phyloP scores from a whole-genome alignment of 345 rosid species.

The Euclidium syriacum region DNA sequence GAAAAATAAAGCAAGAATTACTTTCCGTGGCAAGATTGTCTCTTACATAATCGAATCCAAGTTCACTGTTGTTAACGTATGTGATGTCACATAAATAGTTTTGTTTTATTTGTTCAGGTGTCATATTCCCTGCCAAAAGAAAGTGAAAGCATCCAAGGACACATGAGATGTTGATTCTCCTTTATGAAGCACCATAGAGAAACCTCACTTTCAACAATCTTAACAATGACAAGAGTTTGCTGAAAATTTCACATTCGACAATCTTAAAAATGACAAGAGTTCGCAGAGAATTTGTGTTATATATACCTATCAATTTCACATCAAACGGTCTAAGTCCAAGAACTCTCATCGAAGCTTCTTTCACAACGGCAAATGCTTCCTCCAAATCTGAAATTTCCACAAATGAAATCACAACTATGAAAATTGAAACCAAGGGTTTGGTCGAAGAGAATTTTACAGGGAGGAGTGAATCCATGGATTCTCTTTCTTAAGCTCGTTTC shows the following conservation, averaged over 20 bases:
- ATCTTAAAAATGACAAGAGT: background rate
- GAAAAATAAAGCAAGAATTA: too few species aligned
- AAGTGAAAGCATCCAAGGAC: slow-evolving; percentile 82
- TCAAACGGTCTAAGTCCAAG: slow-evolving; percentile 90
- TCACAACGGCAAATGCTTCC: slow-evolving; percentile 95
- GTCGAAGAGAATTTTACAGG: slow-evolving; percentile 49
- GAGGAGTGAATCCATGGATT: slow-evolving; percentile 76
- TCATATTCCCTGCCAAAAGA: slow-evolving; percentile 72
- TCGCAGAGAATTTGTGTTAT: slow-evolving; percentile 6
- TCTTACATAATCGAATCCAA: slow-evolving; percentile 90
- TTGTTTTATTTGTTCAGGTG: slow-evolving; percentile 86
- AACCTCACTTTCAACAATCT: too few species aligned
- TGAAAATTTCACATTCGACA: too few species aligned
- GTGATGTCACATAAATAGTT: slow-evolving; percentile 90
- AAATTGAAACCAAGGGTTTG: background rate
- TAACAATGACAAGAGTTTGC: too few species aligned
- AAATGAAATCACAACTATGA: background rate
- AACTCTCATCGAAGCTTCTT: slow-evolving; percentile 91
- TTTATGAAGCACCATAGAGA: slow-evolving; percentile 97
- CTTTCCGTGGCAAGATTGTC: slow-evolving; percentile 99
- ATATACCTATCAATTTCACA: slow-evolving; percentile 92
- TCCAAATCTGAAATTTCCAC: slow-evolving; percentile 27
- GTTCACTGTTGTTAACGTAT: slow-evolving; percentile 93
- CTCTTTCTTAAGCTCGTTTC: slow-evolving; percentile 70
- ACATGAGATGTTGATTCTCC: slow-evolving; percentile 97